phyloP scores from a whole-genome alignment of 2,329 filamentous ascomycete species.

The Mollisiaceae sp. region DNA sequence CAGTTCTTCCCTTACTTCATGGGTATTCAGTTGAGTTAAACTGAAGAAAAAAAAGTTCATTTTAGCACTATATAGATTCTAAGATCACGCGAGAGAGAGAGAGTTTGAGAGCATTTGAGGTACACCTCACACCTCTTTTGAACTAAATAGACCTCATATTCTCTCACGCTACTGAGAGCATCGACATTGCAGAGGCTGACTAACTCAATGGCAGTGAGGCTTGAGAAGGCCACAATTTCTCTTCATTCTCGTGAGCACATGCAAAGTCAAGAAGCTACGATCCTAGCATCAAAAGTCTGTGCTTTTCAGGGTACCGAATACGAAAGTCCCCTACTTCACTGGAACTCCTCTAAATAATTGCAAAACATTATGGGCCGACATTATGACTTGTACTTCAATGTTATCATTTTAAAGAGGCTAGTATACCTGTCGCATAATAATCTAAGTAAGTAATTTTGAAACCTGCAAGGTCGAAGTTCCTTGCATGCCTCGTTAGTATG shows the following conservation, averaged over 20 bases:
- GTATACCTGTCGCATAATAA: too few species aligned
- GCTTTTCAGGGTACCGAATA: too few species aligned
- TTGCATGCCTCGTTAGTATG: too few species aligned
- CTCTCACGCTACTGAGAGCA: neutral
- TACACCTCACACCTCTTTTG: neutral
- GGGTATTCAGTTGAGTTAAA: neutral
- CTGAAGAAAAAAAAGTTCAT: neutral
- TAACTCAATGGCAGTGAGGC: neutral
- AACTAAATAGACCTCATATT: slow-evolving; percentile 4
- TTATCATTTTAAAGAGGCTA: too few species aligned
- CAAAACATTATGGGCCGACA: too few species aligned
- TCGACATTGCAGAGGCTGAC: neutral
- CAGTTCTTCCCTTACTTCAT: neutral
- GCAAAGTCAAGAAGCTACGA: neutral
- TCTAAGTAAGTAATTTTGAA: too few species aligned
- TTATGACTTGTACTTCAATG: too few species aligned
- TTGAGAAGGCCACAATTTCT: neutral
- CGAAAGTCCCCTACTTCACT: too few species aligned
- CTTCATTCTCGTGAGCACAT: neutral
- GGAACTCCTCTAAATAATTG: too few species aligned
- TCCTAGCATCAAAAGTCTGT: too few species aligned
- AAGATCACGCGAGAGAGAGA: neutral
- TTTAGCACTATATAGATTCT: neutral
- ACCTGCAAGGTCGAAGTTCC: too few species aligned
- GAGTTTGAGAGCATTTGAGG: slow-evolving; percentile 6